These are phyloP conservation scores for Quercus mongolica DNA, from an alignment of 306 rosid genomes.

Conservation along the genomic window DNA sequence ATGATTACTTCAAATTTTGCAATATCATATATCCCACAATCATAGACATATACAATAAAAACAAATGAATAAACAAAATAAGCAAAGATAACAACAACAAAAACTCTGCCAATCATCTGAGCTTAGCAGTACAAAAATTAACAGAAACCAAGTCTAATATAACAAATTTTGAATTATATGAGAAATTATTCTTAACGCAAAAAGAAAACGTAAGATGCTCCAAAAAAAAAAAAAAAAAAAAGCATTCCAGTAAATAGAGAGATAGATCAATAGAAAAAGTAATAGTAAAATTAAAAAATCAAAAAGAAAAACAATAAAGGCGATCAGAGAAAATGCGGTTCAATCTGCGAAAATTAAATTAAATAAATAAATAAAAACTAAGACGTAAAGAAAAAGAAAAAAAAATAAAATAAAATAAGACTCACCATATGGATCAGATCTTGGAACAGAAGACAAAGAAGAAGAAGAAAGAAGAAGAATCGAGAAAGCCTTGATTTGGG, in stretches of 20 bases:
- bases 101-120: too few relatives aligned
- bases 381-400: background rate
- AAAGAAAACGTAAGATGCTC: too few relatives aligned
- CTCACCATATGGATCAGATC: conserved; percentile 1
- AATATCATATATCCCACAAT: background rate
- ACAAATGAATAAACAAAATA: background rate
- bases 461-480: too few relatives aligned
- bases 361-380: background rate
- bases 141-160: background rate
- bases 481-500: background rate
- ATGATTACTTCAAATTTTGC: background rate
- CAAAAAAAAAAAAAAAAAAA: too few relatives aligned
- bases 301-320: background rate
- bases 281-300: background rate
- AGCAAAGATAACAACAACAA: too few relatives aligned
- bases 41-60: background rate
- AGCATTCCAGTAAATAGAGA: background rate
- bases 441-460: background rate
- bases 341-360: background rate
- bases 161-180: background rate
- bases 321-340: background rate
- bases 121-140: background rate
- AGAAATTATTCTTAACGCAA: too few relatives aligned
- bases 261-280: background rate
- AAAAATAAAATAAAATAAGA: background rate